Evolutionary conservation across 257 asterid genomes (phyloP), one percentile per base, ranked within the genome.

Genomic region (Henckelia pumila): DNA sequence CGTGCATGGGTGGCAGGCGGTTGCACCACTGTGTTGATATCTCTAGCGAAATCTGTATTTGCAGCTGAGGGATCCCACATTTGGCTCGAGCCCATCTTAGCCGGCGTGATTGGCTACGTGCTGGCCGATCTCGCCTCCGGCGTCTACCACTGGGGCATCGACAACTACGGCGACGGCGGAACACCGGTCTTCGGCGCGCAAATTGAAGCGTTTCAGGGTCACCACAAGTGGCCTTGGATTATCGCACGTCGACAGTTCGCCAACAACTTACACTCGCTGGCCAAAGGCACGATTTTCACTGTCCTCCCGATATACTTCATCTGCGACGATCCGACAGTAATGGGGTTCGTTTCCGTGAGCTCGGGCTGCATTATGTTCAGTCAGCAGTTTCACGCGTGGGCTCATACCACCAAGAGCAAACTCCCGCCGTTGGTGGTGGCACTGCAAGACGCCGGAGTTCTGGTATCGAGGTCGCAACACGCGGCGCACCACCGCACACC

Each of bases 71-170:
- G 57, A 21, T 78, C 96, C 9, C 86, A 83, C 10, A 63, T 35
- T 1, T 85, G 84, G 88, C 66, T 81, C 20, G 91, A 84, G 65
- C 91, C 97, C 3, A 58, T 83, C 53, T 28, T 84, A 5, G 91
- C 89, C n/a, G 83, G 82, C 67, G 44, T 64, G 47, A 20, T 78
- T n/a, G 98, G 96, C 61, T 90, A 88, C 81, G 74, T 85, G 23
- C 59, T 89, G 2, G 83, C 95, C 0, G 98, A 92, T 47, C 83
- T 92, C 14, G 95, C 86, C 71, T 87, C 97, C 1, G 96, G 97
- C 17, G 73, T 88, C 55, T 93, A 90, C 79, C 97, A 93, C 66
- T 90, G 97, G 97, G 97, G 88, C 29, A 86, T 93, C 32, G 98
- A 90, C 76, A 93, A 93, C 76, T 93, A 90, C 66, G 98, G 98